phyloP scores from a whole-genome alignment of 352 stramenopile species.

The Elongisporangium anandrum region DNA sequence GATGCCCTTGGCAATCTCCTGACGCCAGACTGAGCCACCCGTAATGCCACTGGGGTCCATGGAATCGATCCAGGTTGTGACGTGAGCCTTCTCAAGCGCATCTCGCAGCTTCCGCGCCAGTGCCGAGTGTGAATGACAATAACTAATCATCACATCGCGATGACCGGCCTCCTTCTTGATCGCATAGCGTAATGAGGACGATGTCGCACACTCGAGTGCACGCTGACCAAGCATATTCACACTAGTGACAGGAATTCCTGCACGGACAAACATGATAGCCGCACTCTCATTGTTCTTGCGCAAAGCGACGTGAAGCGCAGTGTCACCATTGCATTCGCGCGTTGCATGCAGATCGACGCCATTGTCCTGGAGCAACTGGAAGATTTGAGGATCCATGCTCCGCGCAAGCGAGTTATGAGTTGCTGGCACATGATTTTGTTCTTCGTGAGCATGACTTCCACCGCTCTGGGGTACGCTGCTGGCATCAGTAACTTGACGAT shows the following conservation, averaged over 20 bases:
- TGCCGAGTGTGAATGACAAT: constrained; percentile 69
- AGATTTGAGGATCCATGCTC: constrained; percentile 46
- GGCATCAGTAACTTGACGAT: constrained; percentile 1
- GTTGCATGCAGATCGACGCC: constrained; percentile 55
- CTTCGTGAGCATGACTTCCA: not conserved
- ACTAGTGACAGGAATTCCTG: constrained; percentile 58
- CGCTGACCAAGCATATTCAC: constrained; percentile 61
- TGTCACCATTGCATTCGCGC: constrained; percentile 60
- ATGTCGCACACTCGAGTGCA: constrained; percentile 68
- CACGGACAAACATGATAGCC: constrained; percentile 61
- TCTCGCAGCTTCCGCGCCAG: constrained; percentile 68
- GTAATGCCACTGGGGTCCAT: constrained; percentile 83
- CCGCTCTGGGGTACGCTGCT: not conserved
- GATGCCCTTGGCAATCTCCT: constrained; percentile 79
- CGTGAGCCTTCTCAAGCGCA: constrained; percentile 55
- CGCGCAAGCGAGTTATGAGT: constrained; percentile 22
- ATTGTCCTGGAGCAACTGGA: constrained; percentile 41
- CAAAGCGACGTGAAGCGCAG: constrained; percentile 68
- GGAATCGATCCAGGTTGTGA: constrained; percentile 85
- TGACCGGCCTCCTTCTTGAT: constrained; percentile 83
- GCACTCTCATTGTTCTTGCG: constrained; percentile 64
- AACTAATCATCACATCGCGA: constrained; percentile 86
- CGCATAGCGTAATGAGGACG: constrained; percentile 64
- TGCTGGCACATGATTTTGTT: constrained; percentile 10
- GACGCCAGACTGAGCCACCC: constrained; percentile 70